Evolutionary conservation across 2,329 filamentous ascomycete species (phyloP).

Genomic region (Cercospora sp.): DNA sequence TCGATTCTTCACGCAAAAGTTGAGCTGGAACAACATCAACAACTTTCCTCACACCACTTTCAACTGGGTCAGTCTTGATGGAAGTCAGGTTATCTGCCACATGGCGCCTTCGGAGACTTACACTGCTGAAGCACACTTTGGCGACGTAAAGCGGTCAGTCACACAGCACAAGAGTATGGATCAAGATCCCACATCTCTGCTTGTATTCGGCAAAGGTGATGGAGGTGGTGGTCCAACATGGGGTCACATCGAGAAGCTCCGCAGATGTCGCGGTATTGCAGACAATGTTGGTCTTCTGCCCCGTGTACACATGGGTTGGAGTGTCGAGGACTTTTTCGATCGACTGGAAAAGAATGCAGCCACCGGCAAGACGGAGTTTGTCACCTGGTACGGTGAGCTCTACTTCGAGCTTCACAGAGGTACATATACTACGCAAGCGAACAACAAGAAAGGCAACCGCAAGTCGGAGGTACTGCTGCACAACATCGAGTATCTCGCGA

Average conservation of each 20-base stretch:
- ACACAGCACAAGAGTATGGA: constrained; percentile 94
- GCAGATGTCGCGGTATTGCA: constrained; percentile 85
- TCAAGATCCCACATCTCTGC: constrained; percentile 82
- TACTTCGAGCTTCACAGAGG: constrained; percentile 98
- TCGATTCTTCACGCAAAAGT: constrained; percentile 94
- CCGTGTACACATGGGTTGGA: constrained; percentile 82
- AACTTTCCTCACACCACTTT: constrained; percentile 98
- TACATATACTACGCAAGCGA: constrained; percentile 86
- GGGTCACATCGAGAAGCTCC: constrained; percentile 90
- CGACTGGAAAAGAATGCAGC: constrained; percentile 73
- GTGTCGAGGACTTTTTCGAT: constrained; percentile 93
- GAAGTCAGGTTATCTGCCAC: constrained; percentile 94
- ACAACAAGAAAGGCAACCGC: constrained; percentile 95
- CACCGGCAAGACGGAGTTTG: constrained; percentile 65
- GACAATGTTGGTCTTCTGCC: constrained; percentile 83
- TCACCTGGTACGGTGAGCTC: constrained; percentile 96
- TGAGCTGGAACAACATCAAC: constrained; percentile 99
- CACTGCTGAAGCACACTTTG: constrained; percentile 90
- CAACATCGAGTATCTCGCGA: constrained; percentile 84
- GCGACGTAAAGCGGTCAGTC: constrained; percentile 86
- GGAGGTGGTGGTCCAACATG: constrained; percentile 94
- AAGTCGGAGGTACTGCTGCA: constrained; percentile 81
- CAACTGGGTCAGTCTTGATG: constrained; percentile 95
- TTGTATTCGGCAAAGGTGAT: constrained; percentile 96
- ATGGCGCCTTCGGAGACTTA: constrained; percentile 97